Evolutionary conservation across 495 filamentous ascomycete species (phyloP), one percentile per base, ranked within the genome.

Genomic region (Penicillium lividum): DNA sequence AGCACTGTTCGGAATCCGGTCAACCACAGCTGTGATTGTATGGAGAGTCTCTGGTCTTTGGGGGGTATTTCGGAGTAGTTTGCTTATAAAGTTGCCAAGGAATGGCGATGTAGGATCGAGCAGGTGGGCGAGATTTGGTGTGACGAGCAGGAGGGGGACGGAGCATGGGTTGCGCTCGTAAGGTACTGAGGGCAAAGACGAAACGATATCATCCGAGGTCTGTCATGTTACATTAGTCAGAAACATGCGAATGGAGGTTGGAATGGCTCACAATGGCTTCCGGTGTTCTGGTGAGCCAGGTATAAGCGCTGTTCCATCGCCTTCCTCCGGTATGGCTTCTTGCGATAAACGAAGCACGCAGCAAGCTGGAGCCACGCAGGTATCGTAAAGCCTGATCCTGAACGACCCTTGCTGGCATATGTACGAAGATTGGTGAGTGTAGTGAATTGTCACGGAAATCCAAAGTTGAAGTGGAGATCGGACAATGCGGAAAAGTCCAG

Each of bases 251-350:
- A 34, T 44, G 51, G 3, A 27, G 10, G 40, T 30, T 16, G 28
- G 25, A 1, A 15, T 27, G 7, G 42, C 70, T 63, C 57, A 78
- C 75, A 55, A 76, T 68, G 11, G 56, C 57, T 47, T 68, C 60
- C n/a, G 75, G 73, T n/a, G 66, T 65, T 50, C 64, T 65, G 7
- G 75, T 73, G 34, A 78, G 63, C 75, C 73, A 78, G 33, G 75
- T 76, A 48, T 62, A 73, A 13, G 73, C 72, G 36, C 51, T 42
- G 30, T 30, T 49, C 46, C 46, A 49, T 31, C 46, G 46, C 28
- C 8, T n/a, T 15, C 28, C 28, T n/a, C 7, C 5, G 22, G 7
- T 29, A 15, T 30, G 25, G 15, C 11, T 15, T n/a, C 15, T 30
- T 49, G 46, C 28, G 46, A 48, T 29, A 4, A 15, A 5, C 5